phyloP scores from a whole-genome alignment of 345 rosid genomes.

The Ceriops tagal region DNA sequence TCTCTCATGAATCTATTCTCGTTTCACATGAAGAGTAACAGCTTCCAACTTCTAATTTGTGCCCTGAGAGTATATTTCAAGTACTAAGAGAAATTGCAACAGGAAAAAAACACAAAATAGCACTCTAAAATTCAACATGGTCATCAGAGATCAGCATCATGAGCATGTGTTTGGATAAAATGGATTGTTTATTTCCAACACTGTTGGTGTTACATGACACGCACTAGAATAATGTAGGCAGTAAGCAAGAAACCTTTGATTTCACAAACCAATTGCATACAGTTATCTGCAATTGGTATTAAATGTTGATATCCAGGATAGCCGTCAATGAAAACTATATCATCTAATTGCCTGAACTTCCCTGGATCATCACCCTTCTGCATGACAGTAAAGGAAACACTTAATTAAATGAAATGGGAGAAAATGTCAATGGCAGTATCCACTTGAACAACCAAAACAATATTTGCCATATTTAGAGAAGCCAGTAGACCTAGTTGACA shows the following conservation, averaged over 20 bases:
- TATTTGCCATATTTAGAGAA: background rate
- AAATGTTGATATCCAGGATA: constrained; percentile 67
- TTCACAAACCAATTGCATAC: constrained; percentile 81
- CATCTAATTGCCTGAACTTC: constrained; percentile 83
- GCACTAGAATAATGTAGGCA: constrained; percentile 8
- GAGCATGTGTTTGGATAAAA: no score
- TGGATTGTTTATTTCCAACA: background rate
- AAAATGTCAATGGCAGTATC: background rate
- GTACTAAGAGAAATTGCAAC: no score
- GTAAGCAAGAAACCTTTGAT: constrained; percentile 50
- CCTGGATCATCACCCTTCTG: constrained; percentile 81
- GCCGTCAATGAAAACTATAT: constrained; percentile 62
- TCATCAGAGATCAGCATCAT: no score
- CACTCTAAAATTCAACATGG: no score
- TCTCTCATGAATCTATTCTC: no score
- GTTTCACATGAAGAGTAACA: no score
- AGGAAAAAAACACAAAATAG: no score
- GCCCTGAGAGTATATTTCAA: no score
- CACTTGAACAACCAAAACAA: background rate
- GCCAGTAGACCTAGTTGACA: no score
- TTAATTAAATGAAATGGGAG: background rate
- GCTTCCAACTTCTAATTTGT: no score
- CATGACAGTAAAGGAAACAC: constrained; percentile 11
- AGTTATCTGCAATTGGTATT: constrained; percentile 56
- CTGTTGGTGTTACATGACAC: background rate